Evolutionary conservation across 2,329 filamentous ascomycete species (phyloP).

Genomic region (Fusarium torreyae): DNA sequence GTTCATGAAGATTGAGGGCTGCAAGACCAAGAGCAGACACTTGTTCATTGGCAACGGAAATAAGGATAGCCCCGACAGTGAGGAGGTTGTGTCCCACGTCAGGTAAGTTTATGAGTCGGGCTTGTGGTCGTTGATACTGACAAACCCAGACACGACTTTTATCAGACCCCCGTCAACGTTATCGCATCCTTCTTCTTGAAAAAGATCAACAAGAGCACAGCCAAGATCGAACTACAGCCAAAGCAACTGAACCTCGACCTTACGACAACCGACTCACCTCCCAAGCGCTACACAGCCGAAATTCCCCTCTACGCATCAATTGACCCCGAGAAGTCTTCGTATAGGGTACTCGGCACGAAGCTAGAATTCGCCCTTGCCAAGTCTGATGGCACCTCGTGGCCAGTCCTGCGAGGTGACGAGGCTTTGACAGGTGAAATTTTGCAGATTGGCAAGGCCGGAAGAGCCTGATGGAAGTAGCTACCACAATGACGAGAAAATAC

Average conservation of each 20-base stretch:
- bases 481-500: slow-evolving; percentile 4
- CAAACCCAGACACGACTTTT: slow-evolving; percentile 79
- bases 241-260: slow-evolving; percentile 82
- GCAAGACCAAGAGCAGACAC: slow-evolving; percentile 85
- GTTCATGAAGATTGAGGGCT: slow-evolving; percentile 96
- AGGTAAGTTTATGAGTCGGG: slow-evolving; percentile 66
- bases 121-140: slow-evolving; percentile 21
- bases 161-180: slow-evolving; percentile 88
- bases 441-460: slow-evolving; percentile 86
- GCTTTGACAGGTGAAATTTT: slow-evolving; percentile 80
- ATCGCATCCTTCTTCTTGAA: slow-evolving; percentile 96
- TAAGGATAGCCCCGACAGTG: slow-evolving; percentile 70
- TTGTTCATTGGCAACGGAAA: slow-evolving; percentile 86
- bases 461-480: slow-evolving; percentile 51
- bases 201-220: slow-evolving; percentile 89
- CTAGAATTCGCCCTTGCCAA: slow-evolving; percentile 82
- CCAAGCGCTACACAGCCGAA: slow-evolving; percentile 82
- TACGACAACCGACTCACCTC: slow-evolving; percentile 81
- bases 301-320: slow-evolving; percentile 85
- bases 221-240: slow-evolving; percentile 78
- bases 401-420: slow-evolving; percentile 86
- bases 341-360: slow-evolving; percentile 90
- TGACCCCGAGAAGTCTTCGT: slow-evolving; percentile 80
- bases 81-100: slow-evolving; percentile 85
- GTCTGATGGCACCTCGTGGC: slow-evolving; percentile 85